Percentiles rank a stretch among this genome's conserved stretches.
phyloP scores from a whole-genome alignment of 495 filamentous ascomycete species.

The Platismatia glauca region DNA sequence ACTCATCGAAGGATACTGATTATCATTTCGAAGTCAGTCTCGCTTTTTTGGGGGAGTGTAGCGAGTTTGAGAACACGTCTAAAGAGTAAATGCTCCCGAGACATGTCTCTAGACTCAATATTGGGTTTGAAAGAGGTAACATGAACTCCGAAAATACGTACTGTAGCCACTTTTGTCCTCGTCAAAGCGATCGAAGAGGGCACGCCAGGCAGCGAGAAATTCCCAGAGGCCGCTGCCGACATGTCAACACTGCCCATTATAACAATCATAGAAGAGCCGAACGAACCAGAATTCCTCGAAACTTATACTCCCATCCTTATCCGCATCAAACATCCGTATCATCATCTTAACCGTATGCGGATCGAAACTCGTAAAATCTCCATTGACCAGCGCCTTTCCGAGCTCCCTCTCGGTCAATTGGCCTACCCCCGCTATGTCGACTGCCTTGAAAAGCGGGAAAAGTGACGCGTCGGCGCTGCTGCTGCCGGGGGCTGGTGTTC shows the following conservation, averaged over 20 bases:
- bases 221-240: constrained; percentile 66
- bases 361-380: constrained; percentile 90
- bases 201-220: constrained; percentile 88
- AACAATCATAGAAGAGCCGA: neutral
- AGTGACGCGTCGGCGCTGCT: constrained; percentile 60
- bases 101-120: too few species aligned
- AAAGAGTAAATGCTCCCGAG: too few species aligned
- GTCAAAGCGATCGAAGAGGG: constrained; percentile 93
- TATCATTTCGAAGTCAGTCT: too few species aligned
- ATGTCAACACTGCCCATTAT: neutral
- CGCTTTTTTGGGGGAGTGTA: too few species aligned
- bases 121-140: too few species aligned
- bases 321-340: constrained; percentile 94
- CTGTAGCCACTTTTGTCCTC: constrained; percentile 73
- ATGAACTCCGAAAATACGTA: too few species aligned
- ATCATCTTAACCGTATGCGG: constrained; percentile 96
- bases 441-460: constrained; percentile 79
- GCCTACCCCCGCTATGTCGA: constrained; percentile 75
- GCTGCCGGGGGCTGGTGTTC: constrained; percentile 46
- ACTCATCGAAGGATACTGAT: constrained; percentile 69
- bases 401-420: constrained; percentile 83
- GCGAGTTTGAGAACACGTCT: too few species aligned
- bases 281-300: constrained; percentile 84
- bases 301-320: constrained; percentile 77
- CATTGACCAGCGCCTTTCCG: constrained; percentile 86